Conservation (phyloP, 495 filamentous ascomycete genomes). For the Cudoniella acicularis region DNA sequence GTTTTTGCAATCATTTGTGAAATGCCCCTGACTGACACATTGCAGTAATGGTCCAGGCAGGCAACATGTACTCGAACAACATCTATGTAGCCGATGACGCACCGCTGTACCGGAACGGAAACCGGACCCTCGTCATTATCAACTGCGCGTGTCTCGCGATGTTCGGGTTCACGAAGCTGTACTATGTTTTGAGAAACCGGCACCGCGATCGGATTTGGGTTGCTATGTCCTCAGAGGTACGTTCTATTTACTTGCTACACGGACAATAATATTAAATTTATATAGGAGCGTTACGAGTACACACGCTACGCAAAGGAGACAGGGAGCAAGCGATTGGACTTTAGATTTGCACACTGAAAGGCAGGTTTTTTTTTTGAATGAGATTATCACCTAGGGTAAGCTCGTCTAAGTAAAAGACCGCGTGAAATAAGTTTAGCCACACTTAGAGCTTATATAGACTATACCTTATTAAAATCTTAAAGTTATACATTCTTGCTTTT, state of each 20-base stretch:
- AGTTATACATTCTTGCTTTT: neutral
- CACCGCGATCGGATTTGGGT: conserved; percentile 40
- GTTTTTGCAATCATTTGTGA: neutral
- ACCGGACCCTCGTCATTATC: conserved; percentile 58
- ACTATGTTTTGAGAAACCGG: conserved; percentile 59
- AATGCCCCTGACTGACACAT: neutral
- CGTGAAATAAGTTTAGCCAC: neutral
- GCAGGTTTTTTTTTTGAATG: neutral
- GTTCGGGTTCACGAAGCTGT: conserved; percentile 52
- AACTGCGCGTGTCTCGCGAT: conserved; percentile 47
- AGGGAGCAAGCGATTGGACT: conserved; percentile 59
- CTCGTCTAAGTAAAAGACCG: neutral
- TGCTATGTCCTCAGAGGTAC: conserved; percentile 48
- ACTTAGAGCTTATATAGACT: neutral
- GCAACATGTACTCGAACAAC: conserved; percentile 29
- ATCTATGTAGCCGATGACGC: conserved; percentile 61
- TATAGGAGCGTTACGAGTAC: conserved; percentile 53
- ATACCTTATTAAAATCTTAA: neutral
- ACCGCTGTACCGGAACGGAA: conserved; percentile 61
- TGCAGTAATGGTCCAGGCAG: conserved; percentile 50
- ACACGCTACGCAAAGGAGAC: conserved; percentile 56
- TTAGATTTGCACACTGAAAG: conserved; percentile 19
- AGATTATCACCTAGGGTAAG: neutral
- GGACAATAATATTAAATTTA: neutral
- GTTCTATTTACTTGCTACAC: neutral